A percentile compares a stretch with the other conserved stretches of the same genome.
Conservation (phyloP, 805 yeast species). For the Metschnikowia proteae region DNA sequence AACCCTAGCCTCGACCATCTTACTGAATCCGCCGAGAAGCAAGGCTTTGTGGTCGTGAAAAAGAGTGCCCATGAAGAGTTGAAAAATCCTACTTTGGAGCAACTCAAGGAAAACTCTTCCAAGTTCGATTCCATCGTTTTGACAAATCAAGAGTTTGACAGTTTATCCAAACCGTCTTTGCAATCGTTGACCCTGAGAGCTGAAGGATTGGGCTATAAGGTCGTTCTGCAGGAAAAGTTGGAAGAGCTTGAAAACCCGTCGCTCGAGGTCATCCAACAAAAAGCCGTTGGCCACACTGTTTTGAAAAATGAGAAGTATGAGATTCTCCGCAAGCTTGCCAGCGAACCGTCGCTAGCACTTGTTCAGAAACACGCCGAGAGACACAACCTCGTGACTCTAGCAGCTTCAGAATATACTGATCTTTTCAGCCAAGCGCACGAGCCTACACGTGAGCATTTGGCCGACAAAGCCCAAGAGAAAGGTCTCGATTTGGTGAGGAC, state of each 20-base stretch:
- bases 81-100: conserved; percentile 21
- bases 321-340: conserved; percentile 13
- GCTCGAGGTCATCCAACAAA: conserved; percentile 13
- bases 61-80: conserved; percentile 5
- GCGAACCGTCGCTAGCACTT: conserved; percentile 26
- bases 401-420: conserved; percentile 30
- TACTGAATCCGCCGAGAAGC: conserved; percentile 7
- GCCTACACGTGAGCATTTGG: conserved; percentile 24
- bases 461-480: conserved; percentile 14
- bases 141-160: conserved; percentile 9
- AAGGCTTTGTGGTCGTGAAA: conserved; percentile 11
- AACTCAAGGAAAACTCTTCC: conserved; percentile 15
- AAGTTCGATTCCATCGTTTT: conserved; percentile 12
- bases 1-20: conserved; percentile 13
- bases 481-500: conserved; percentile 7
- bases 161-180: conserved; percentile 10
- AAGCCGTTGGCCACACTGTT: conserved; percentile 19
- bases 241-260: conserved; percentile 13
- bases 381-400: conserved; percentile 28
- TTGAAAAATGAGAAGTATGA: conserved; percentile 16
- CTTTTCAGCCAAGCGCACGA: conserved; percentile 29
- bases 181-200: conserved; percentile 5
- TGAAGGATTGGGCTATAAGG: not conserved
- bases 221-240: conserved; percentile 7
- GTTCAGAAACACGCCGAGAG: conserved; percentile 34